A percentile compares a stretch with the other conserved stretches of the same genome.
These are phyloP conservation scores for Ophiostoma sp. DNA, from an alignment of 2,329 filamentous ascomycete species.

Conservation along the genomic window DNA sequence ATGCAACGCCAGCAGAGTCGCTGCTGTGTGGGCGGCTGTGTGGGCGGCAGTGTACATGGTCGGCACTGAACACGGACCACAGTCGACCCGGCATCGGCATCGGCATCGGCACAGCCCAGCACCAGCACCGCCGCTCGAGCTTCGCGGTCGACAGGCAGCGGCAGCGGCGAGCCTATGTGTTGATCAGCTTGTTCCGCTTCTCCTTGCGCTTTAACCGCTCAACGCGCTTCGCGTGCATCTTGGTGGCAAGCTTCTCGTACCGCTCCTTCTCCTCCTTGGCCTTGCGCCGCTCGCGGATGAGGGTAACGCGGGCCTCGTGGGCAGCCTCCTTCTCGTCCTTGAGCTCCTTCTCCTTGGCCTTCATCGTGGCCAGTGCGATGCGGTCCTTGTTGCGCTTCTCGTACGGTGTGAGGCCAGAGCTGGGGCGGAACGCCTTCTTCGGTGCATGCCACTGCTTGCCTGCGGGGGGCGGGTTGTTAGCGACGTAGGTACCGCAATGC, in stretches of 20 bases:
- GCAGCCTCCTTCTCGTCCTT: slow-evolving; percentile 89
- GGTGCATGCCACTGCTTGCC: slow-evolving; percentile 91
- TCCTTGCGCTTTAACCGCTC: slow-evolving; percentile 91
- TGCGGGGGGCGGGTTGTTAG: slow-evolving; percentile 35
- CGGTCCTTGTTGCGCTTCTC: slow-evolving; percentile 68
- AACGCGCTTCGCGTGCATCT: slow-evolving; percentile 94
- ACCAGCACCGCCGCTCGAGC: too few species aligned
- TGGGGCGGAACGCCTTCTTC: slow-evolving; percentile 81
- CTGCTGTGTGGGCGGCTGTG: neutral
- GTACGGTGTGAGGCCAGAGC: slow-evolving; percentile 70
- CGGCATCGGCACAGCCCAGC: too few species aligned
- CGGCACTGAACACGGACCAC: neutral
- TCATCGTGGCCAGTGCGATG: slow-evolving; percentile 66
- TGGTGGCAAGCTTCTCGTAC: slow-evolving; percentile 90
- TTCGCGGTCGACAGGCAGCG: neutral
- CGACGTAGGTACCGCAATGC: neutral
- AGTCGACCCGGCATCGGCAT: neutral
- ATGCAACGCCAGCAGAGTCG: neutral
- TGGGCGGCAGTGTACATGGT: too few species aligned
- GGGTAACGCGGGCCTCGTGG: slow-evolving; percentile 64
- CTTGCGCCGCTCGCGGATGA: slow-evolving; percentile 76
- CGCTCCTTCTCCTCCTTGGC: slow-evolving; percentile 90
- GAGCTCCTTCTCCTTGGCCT: slow-evolving; percentile 91
- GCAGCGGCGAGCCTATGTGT: slow-evolving; percentile 46
- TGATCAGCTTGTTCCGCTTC: slow-evolving; percentile 85